Evolutionary conservation across 805 yeast species (phyloP).

Genomic region (Hyphopichia homilentoma): DNA sequence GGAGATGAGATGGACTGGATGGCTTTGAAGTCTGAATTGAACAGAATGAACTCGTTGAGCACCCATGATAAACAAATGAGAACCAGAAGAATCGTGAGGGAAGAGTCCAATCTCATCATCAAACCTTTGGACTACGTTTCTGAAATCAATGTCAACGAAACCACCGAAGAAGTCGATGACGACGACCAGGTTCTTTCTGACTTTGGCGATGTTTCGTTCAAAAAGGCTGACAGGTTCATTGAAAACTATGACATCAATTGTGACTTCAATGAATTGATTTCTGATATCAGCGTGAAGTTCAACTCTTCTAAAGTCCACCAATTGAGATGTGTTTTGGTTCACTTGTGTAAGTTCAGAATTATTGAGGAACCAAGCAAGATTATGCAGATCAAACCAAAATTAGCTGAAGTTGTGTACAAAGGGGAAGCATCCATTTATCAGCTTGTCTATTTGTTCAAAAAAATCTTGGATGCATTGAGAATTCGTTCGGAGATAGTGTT

Average conservation of each 20-base stretch:
- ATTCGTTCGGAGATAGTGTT: slow-evolving; percentile 72
- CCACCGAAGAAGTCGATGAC: slow-evolving; percentile 13
- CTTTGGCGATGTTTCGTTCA: slow-evolving; percentile 13
- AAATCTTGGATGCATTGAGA: slow-evolving; percentile 65
- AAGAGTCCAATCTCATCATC: slow-evolving; percentile 34
- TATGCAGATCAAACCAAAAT: slow-evolving; percentile 36
- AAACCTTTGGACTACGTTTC: slow-evolving; percentile 42
- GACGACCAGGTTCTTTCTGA: slow-evolving; percentile 10
- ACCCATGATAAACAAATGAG: slow-evolving; percentile 67
- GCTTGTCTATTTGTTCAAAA: slow-evolving; percentile 70
- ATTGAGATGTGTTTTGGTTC: slow-evolving; percentile 58
- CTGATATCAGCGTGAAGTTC: slow-evolving; percentile 39
- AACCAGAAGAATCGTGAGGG: slow-evolving; percentile 50
- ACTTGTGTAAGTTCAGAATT: slow-evolving; percentile 63
- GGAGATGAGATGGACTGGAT: slow-evolving; percentile 37
- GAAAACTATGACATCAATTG: slow-evolving; percentile 20
- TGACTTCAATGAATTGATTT: slow-evolving; percentile 39
- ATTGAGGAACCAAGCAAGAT: slow-evolving; percentile 36
- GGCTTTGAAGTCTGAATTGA: slow-evolving; percentile 51
- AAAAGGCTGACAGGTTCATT: slow-evolving; percentile 31
- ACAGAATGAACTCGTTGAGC: slow-evolving; percentile 69
- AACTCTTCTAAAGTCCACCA: slow-evolving; percentile 43
- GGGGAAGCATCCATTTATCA: slow-evolving; percentile 66
- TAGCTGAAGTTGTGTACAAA: slow-evolving; percentile 39
- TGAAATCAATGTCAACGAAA: slow-evolving; percentile 40